A percentile compares a stretch with the other conserved stretches of the same genome.
phyloP scores from a whole-genome alignment of 352 stramenopile species.

The Phytophthora sp. region DNA sequence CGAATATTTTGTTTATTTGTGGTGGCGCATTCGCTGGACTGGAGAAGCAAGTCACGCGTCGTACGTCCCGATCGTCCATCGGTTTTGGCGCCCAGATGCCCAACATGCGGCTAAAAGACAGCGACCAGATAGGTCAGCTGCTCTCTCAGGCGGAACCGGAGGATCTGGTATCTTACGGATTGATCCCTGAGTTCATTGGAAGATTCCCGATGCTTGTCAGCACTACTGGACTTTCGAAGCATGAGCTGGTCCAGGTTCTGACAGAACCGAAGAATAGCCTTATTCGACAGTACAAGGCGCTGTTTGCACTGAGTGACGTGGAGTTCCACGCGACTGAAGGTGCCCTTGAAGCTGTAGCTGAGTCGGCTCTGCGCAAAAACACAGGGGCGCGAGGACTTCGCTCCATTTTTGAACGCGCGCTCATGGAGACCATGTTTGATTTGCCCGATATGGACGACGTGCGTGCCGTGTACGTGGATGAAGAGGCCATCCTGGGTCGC shows the following conservation, averaged over 20 bases:
- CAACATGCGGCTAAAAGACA: constrained; percentile 70
- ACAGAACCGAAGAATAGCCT: constrained; percentile 98
- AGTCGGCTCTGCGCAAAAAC: constrained; percentile 92
- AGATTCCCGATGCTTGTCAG: constrained; percentile 97
- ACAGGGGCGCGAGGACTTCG: constrained; percentile 96
- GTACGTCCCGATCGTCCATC: constrained; percentile 95
- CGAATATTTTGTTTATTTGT: constrained; percentile 99
- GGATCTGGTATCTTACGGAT: constrained; percentile 96
- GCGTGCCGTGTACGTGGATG: constrained; percentile 94
- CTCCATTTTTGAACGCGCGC: constrained; percentile 93
- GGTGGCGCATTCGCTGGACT: constrained; percentile 97
- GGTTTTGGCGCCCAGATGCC: constrained; percentile 96
- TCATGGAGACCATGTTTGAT: constrained; percentile 98
- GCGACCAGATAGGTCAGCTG: constrained; percentile 90
- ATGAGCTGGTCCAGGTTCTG: constrained; percentile 95
- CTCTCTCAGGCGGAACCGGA: constrained; percentile 94
- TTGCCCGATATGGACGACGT: constrained; percentile 93
- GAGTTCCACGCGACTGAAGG: constrained; percentile 96
- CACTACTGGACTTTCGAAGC: constrained; percentile 91
- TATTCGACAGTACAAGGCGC: constrained; percentile 96
- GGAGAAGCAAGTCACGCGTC: constrained; percentile 94
- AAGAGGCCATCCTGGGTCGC: constrained; percentile 88
- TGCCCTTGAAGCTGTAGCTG: constrained; percentile 94
- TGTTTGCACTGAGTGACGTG: constrained; percentile 97
- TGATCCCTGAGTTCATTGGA: constrained; percentile 99